Percentiles rank a stretch among this genome's conserved stretches.
phyloP scores from a whole-genome alignment of 495 filamentous ascomycete genomes.

The Patellaria atrata region DNA sequence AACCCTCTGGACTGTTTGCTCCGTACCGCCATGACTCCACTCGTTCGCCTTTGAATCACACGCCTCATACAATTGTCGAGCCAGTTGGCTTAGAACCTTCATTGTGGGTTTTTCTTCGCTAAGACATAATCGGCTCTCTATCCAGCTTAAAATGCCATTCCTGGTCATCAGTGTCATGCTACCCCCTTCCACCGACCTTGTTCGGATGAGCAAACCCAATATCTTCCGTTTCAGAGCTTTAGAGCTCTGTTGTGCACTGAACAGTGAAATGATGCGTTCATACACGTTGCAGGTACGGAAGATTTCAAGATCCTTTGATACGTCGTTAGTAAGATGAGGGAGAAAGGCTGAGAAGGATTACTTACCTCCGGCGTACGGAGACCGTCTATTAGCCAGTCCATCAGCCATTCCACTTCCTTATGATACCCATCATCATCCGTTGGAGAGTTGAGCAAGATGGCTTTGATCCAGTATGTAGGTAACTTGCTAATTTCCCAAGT shows the following conservation, averaged over 20 bases:
- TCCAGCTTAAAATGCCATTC: constrained; percentile 69
- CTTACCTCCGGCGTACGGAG: constrained; percentile 42
- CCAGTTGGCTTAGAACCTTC: constrained; percentile 45
- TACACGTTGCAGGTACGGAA: constrained; percentile 69
- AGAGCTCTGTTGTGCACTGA: constrained; percentile 48
- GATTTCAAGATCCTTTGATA: constrained; percentile 56
- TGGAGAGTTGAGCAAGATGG: constrained; percentile 54
- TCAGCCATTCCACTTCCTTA: constrained; percentile 64
- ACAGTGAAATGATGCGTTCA: constrained; percentile 60
- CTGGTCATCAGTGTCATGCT: constrained; percentile 77
- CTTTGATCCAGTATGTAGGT: constrained; percentile 57
- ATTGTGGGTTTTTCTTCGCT: constrained; percentile 32
- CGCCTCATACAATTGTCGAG: constrained; percentile 47
- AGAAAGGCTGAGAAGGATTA: neutral
- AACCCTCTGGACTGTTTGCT: constrained; percentile 3
- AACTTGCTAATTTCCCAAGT: constrained; percentile 58
- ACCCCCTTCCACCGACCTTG: constrained; percentile 57
- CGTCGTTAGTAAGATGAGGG: neutral
- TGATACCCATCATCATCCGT: constrained; percentile 60
- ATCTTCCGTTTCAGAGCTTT: constrained; percentile 49
- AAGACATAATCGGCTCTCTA: constrained; percentile 40
- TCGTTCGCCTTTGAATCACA: constrained; percentile 51
- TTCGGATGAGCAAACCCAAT: constrained; percentile 56
- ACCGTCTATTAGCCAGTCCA: constrained; percentile 59
- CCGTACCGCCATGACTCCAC: constrained; percentile 41